phyloP scores from a whole-genome alignment of 192 early-diverging fungal species.

The Rhizophagus clarus region DNA sequence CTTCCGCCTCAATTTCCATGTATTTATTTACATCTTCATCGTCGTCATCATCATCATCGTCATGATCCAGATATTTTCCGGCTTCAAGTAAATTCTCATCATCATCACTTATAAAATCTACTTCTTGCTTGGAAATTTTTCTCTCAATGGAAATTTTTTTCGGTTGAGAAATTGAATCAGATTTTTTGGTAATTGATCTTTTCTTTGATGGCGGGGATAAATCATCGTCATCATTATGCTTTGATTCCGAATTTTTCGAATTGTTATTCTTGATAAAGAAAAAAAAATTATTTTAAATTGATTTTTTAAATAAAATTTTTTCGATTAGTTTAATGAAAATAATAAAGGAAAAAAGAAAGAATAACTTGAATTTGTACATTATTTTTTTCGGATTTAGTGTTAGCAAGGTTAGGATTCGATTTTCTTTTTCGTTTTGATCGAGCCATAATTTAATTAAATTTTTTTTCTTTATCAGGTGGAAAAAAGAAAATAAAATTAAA shows the following conservation, averaged over 20 bases:
- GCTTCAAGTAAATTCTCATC: background rate
- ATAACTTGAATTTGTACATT: background rate
- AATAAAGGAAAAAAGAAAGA: no score
- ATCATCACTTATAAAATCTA: background rate
- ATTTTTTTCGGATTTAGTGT: background rate
- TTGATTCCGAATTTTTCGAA: background rate
- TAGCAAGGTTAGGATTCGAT: background rate
- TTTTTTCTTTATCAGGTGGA: no score
- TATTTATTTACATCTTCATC: background rate
- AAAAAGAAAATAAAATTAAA: no score
- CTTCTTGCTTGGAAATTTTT: background rate
- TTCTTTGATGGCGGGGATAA: background rate
- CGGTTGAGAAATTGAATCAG: background rate
- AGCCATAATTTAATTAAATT: background rate
- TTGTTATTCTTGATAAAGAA: background rate
- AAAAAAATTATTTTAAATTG: no score
- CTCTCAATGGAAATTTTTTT: background rate
- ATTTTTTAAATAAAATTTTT: background rate
- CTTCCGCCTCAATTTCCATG: constrained; percentile 16
- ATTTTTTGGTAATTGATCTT: background rate
- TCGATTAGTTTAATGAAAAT: background rate
- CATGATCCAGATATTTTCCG: constrained; percentile 35
- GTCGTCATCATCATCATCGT: constrained; percentile 53
- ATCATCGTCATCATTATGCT: background rate
- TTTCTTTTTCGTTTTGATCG: background rate